Percentiles rank a stretch among this genome's conserved stretches.
Evolutionary conservation across 2,329 filamentous ascomycete species (phyloP).

Genomic region (Cercospora sp.): DNA sequence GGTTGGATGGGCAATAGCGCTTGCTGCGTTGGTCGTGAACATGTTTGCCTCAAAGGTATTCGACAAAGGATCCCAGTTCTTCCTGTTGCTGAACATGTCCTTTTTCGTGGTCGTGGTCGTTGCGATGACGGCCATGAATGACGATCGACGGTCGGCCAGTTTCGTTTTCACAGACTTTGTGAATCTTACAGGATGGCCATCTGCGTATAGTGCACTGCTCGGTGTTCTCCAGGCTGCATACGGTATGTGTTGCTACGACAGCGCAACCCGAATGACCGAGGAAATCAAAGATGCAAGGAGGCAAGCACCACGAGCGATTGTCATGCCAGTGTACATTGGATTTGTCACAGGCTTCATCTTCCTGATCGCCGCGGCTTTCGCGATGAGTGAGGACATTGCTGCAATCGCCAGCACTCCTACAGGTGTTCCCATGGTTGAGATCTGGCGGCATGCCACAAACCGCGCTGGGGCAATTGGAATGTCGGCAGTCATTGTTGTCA

Average conservation of each 20-base stretch:
- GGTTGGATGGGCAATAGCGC: conserved; percentile 52
- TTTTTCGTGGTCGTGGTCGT: conserved; percentile 56
- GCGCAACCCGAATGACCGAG: conserved; percentile 56
- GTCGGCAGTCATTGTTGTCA: conserved; percentile 51
- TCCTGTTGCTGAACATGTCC: conserved; percentile 56
- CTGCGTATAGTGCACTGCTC: conserved; percentile 54
- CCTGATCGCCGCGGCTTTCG: conserved; percentile 52
- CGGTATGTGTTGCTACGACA: conserved; percentile 56
- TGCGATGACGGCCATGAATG: conserved; percentile 55
- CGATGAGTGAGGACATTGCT: conserved; percentile 51
- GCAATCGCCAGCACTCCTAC: conserved; percentile 48
- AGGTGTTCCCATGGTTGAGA: conserved; percentile 55
- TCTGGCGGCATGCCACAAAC: conserved; percentile 54
- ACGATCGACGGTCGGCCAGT: conserved; percentile 54
- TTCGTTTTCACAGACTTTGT: conserved; percentile 60
- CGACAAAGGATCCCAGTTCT: conserved; percentile 52
- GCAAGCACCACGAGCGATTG: conserved; percentile 53
- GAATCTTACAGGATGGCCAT: conserved; percentile 55
- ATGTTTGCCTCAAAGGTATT: conserved; percentile 53
- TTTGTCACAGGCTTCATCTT: conserved; percentile 52
- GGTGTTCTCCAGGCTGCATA: conserved; percentile 57
- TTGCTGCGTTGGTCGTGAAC: conserved; percentile 50
- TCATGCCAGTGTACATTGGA: conserved; percentile 49
- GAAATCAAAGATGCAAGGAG: conserved; percentile 55
- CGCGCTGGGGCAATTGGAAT: conserved; percentile 49